Base-by-base conservation (phyloP, 2,329 filamentous ascomycete genomes). In the Aspergillus flavus region DNA sequence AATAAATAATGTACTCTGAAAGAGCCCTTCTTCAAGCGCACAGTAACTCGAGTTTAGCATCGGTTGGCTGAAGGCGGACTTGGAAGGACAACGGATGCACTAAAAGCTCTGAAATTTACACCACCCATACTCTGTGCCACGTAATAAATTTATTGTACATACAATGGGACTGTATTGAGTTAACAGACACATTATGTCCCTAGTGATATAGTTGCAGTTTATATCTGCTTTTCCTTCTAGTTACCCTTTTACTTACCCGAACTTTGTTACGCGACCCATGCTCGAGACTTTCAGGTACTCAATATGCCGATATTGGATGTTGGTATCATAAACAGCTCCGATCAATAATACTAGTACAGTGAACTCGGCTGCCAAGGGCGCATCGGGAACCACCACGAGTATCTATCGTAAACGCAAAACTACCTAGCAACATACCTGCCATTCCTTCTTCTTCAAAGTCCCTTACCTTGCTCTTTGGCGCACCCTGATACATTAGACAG, bases 311-410 rank as follows among this genome's bases (percentile, higher is more conserved):
- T 9, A 19, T 9, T 41, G 39, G 34, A 41, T 41, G 14, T 7
- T 41, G 36, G 36, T 41, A 41, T 41, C 14, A 34, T 11, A 34
- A 34, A 34, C 11, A 36, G 12, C 19, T 16, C 14, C 36, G 36
- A 39, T 39, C 39, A 41, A 16, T 16, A 36, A n/a, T 41, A 48
- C 45, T 48, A 26, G 36, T 58, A 62, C 57, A 50, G 56, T 19
- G 26, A 32, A 34, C 60, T 10, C 21, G n/a, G 41, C 60, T 48
- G 60, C 60, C 46, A 59, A n/a, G 28, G 23, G 45, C 30, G 54
- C 30, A 48, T 59, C 14, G 14, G 26, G 46, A 48, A 48, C 23
- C 45, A 14, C 45, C 45, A 26, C 21, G 45, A 48, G 11, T 23
- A 19, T 41, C 39, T 50, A 28, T 55, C 45, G 52, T 57, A 53